These are phyloP conservation scores for Leucocoprinus sp. DNA, from an alignment of 768 basidiomycete species.

Conservation along the genomic window DNA sequence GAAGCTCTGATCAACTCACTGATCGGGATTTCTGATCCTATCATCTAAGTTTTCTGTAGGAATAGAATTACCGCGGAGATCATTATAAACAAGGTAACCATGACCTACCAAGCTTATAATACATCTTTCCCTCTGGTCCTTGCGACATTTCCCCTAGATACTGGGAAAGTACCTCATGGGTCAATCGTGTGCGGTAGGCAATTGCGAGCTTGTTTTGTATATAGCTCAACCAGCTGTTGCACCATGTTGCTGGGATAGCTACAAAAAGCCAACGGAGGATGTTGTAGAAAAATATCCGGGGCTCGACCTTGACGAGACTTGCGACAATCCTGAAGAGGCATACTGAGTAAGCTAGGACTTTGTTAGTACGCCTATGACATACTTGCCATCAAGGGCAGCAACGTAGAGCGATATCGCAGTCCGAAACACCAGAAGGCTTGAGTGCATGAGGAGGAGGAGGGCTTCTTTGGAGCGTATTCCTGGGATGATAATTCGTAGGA, in stretches of 20 bases:
- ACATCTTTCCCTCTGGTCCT: constrained; percentile 68
- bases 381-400: constrained; percentile 89
- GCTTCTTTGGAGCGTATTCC: constrained; percentile 82
- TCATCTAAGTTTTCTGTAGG: constrained; percentile 83
- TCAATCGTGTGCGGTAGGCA: constrained; percentile 82
- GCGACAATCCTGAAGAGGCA: constrained; percentile 70
- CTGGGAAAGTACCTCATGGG: constrained; percentile 69
- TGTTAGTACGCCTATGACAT: constrained; percentile 19
- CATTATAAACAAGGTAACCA: neutral
- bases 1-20: constrained; percentile 36
- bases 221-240: constrained; percentile 87
- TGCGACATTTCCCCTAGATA: constrained; percentile 75
- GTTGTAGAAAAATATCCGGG: constrained; percentile 70
- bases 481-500: constrained; percentile 86
- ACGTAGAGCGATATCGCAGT: constrained; percentile 93
- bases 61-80: neutral
- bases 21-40: constrained; percentile 92
- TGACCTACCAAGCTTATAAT: constrained; percentile 81
- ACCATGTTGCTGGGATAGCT: constrained; percentile 90
- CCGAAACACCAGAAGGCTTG: constrained; percentile 78
- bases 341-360: neutral
- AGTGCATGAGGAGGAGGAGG: constrained; percentile 79
- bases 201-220: constrained; percentile 90
- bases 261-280: constrained; percentile 87
- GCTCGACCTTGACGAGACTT: constrained; percentile 82